These are phyloP conservation scores for Firmiana major DNA, from an alignment of 345 rosid species.

Conservation along the genomic window DNA sequence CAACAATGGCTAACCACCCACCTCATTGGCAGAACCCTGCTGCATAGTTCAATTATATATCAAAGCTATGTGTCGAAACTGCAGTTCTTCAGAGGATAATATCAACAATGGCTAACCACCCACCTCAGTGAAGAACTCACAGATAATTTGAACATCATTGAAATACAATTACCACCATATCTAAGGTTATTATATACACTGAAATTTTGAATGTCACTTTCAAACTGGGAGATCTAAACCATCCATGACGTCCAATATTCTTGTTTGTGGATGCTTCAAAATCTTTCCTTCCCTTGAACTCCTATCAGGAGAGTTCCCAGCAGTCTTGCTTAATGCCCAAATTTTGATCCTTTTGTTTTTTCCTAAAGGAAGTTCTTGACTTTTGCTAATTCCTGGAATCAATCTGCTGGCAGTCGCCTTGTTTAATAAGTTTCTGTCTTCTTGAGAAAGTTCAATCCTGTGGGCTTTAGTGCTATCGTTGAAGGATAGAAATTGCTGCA, in stretches of 20 bases:
- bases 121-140: background rate
- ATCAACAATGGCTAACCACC: background rate
- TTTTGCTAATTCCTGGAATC: conserved; percentile 67
- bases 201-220: background rate
- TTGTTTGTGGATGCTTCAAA: conserved; percentile 24
- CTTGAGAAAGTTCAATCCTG: conserved; percentile 45
- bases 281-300: conserved; percentile 5
- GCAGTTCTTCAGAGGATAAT: too few species aligned
- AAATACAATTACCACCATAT: background rate
- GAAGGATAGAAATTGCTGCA: conserved; percentile 34
- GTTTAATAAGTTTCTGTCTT: conserved; percentile 57
- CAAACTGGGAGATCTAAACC: conserved; percentile 38
- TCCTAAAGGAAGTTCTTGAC: conserved; percentile 57
- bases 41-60: too few species aligned
- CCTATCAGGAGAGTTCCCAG: conserved; percentile 59
- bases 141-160: background rate
- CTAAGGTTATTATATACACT: conserved; percentile 7
- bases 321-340: conserved; percentile 54
- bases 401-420: conserved; percentile 37
- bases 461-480: conserved; percentile 19
- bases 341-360: conserved; percentile 33
- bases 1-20: background rate
- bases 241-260: conserved; percentile 47
- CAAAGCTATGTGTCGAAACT: too few species aligned
- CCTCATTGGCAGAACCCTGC: too few species aligned